These are phyloP conservation scores for Gynostemma pentaphyllum DNA, from an alignment of 306 rosid genomes.

Conservation along the genomic window DNA sequence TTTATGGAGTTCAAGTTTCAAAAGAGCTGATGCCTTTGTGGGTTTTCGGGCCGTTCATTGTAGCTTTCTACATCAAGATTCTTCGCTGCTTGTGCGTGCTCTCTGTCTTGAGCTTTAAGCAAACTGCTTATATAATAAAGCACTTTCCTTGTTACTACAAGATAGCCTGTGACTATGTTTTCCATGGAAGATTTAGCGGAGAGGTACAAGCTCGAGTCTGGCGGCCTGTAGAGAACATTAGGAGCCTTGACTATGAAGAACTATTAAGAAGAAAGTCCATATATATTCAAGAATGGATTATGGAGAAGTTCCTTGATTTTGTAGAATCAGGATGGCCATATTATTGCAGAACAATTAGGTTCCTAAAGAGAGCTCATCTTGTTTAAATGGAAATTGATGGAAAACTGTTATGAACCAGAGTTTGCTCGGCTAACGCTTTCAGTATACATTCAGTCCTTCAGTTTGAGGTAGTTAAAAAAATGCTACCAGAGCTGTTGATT, in stretches of 20 bases:
- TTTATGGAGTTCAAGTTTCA: slow-evolving; percentile 58
- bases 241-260: slow-evolving; percentile 42
- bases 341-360: slow-evolving; percentile 67
- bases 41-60: slow-evolving; percentile 56
- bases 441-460: background rate
- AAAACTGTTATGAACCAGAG: background rate
- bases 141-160: slow-evolving; percentile 41
- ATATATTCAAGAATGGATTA: slow-evolving; percentile 34
- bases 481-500: background rate
- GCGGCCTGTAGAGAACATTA: slow-evolving; percentile 40
- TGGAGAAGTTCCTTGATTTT: slow-evolving; percentile 59
- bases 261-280: slow-evolving; percentile 35
- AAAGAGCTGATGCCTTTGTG: slow-evolving; percentile 75
- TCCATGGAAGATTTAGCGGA: slow-evolving; percentile 45
- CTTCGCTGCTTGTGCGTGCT: slow-evolving; percentile 38
- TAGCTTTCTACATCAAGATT: slow-evolving; percentile 56
- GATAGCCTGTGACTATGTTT: slow-evolving; percentile 29
- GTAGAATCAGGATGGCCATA: slow-evolving; percentile 80
- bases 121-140: slow-evolving; percentile 37
- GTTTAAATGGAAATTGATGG: slow-evolving; percentile 23
- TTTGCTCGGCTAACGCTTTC: background rate
- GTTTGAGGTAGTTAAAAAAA: background rate
- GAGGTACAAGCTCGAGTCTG: slow-evolving; percentile 26
- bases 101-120: slow-evolving; percentile 65
- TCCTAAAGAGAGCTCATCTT: slow-evolving; percentile 68